A percentile compares a stretch with the other conserved stretches of the same genome.
Evolutionary conservation across 2,329 filamentous ascomycete genomes (phyloP).

Genomic region (Aspergillus unguis): DNA sequence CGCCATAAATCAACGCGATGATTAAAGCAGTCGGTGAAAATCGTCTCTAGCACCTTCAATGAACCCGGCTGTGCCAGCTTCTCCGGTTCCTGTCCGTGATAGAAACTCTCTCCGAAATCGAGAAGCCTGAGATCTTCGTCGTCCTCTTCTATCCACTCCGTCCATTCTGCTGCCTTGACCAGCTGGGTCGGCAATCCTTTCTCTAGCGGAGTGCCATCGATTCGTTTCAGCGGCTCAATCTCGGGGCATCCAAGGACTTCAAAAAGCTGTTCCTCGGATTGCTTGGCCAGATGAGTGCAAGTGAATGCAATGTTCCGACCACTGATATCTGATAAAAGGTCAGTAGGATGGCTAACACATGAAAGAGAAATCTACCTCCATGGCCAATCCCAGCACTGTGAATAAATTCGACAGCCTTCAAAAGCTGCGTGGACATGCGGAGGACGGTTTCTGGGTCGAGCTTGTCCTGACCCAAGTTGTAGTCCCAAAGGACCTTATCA

Average conservation of each 20-base stretch:
- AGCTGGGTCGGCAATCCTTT: constrained; percentile 22
- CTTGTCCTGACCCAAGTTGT: constrained; percentile 19
- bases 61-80: constrained; percentile 22
- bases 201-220: constrained; percentile 22
- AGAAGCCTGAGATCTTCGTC: constrained; percentile 25
- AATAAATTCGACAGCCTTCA: constrained; percentile 27
- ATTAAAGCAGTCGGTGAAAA: constrained; percentile 30
- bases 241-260: constrained; percentile 18
- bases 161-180: constrained; percentile 25
- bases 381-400: constrained; percentile 28
- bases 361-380: constrained; percentile 25
- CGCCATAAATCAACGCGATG: constrained; percentile 34
- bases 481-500: constrained; percentile 23
- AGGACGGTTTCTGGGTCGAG: constrained; percentile 24
- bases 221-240: constrained; percentile 16
- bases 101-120: constrained; percentile 25
- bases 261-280: constrained; percentile 20
- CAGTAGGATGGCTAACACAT: constrained; percentile 5
- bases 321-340: constrained; percentile 25
- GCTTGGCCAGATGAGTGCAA: constrained; percentile 13
- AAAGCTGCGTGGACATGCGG: constrained; percentile 28
- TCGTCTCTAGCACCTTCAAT: constrained; percentile 30
- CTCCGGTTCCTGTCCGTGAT: constrained; percentile 19
- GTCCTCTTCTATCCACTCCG: constrained; percentile 25
- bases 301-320: constrained; percentile 28